phyloP scores from a whole-genome alignment of 2,329 filamentous ascomycete species.

The Neonectria coccinea region DNA sequence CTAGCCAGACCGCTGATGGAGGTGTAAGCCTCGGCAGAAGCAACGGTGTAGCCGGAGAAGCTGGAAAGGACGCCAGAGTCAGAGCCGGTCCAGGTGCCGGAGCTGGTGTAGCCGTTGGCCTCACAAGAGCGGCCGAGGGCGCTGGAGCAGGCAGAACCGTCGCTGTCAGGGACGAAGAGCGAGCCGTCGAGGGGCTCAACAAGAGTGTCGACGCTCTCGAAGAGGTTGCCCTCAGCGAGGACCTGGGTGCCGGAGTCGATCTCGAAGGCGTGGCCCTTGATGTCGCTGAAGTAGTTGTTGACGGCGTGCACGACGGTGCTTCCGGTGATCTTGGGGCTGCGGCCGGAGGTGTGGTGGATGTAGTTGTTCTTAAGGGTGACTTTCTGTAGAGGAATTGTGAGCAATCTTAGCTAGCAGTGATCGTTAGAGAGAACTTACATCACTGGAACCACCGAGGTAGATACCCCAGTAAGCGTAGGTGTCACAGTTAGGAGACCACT shows the following conservation, averaged over 20 bases:
- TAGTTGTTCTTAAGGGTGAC: conserved; percentile 71
- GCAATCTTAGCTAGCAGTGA: neutral
- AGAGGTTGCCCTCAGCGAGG: conserved; percentile 67
- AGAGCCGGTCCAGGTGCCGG: conserved; percentile 50
- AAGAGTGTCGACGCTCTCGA: conserved; percentile 61
- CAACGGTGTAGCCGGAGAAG: conserved; percentile 64
- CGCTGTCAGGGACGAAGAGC: conserved; percentile 47
- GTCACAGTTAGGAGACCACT: conserved; percentile 67
- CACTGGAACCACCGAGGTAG: conserved; percentile 65
- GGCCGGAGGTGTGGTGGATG: conserved; percentile 67
- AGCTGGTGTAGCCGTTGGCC: conserved; percentile 58
- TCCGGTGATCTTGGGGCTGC: conserved; percentile 66
- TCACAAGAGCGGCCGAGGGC: conserved; percentile 61
- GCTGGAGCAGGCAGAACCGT: conserved; percentile 55
- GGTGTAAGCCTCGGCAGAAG: conserved; percentile 52
- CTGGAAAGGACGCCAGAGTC: conserved; percentile 60
- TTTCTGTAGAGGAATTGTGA: conserved; percentile 13
- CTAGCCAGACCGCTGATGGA: conserved; percentile 50
- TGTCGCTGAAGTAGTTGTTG: conserved; percentile 70
- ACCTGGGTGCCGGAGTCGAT: conserved; percentile 55
- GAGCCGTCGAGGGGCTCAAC: conserved; percentile 49
- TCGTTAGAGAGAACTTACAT: too few species aligned
- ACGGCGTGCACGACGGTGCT: conserved; percentile 66
- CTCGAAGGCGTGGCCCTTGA: conserved; percentile 67
- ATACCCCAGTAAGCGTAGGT: conserved; percentile 69